Percentiles rank a stretch among this genome's conserved stretches.
These are phyloP conservation scores for Alliaria petiolata DNA, from an alignment of 345 rosid genomes.

Conservation along the genomic window DNA sequence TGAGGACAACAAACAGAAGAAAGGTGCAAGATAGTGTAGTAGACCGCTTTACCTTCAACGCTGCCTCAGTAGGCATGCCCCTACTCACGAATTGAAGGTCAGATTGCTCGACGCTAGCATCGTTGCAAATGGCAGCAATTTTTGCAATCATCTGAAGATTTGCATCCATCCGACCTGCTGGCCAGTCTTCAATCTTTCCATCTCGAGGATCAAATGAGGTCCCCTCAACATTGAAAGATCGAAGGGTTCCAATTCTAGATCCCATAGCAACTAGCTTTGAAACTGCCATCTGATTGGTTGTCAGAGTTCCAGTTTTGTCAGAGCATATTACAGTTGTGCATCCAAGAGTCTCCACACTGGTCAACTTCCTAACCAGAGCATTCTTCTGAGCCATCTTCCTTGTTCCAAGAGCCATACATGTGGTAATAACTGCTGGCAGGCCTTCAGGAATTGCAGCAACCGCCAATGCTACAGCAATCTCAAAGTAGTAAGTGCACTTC, in stretches of 20 bases:
- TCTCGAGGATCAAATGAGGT: slow-evolving; percentile 76
- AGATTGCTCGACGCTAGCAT: slow-evolving; percentile 69
- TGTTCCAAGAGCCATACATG: slow-evolving; percentile 93
- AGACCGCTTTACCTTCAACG: slow-evolving; percentile 66
- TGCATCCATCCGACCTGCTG: slow-evolving; percentile 66
- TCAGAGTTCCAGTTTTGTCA: slow-evolving; percentile 91
- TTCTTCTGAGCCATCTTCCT: slow-evolving; percentile 98
- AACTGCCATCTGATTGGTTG: slow-evolving; percentile 92
- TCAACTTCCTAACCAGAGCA: slow-evolving; percentile 87
- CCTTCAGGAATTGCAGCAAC: slow-evolving; percentile 99
- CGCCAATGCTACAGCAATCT: slow-evolving; percentile 93
- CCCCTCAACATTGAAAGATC: slow-evolving; percentile 80
- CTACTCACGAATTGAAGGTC: slow-evolving; percentile 59
- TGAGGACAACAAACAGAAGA: not conserved
- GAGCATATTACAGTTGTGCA: slow-evolving; percentile 94
- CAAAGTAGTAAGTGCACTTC: slow-evolving; percentile 97
- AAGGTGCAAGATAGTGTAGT: not conserved
- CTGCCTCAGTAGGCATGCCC: slow-evolving; percentile 96
- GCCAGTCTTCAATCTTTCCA: slow-evolving; percentile 76
- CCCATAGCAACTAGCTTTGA: slow-evolving; percentile 87
- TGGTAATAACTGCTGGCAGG: slow-evolving; percentile 92
- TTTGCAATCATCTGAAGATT: slow-evolving; percentile 91
- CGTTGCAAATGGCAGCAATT: slow-evolving; percentile 85
- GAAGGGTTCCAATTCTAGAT: slow-evolving; percentile 54
- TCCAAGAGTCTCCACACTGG: slow-evolving; percentile 95